Conservation (phyloP, 768 basidiomycete genomes). For the Tricholoma saponaceum region DNA sequence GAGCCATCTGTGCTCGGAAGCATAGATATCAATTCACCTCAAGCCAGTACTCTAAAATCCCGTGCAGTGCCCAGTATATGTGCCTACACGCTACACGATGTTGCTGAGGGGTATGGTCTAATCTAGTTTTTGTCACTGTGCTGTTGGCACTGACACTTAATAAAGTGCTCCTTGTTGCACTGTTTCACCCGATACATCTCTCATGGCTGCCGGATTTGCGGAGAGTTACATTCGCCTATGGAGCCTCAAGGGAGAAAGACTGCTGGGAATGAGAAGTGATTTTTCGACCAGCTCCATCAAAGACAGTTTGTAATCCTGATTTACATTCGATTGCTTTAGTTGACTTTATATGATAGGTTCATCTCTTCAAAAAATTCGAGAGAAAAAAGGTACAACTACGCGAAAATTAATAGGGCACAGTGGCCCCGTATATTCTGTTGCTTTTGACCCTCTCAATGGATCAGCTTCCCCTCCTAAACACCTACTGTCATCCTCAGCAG, state of each 20-base stretch:
- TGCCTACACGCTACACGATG: slow-evolving; percentile 91
- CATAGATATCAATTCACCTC: slow-evolving; percentile 55
- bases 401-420: slow-evolving; percentile 98
- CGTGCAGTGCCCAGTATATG: slow-evolving; percentile 89
- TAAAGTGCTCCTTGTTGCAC: slow-evolving; percentile 76
- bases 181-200: slow-evolving; percentile 86
- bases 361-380: slow-evolving; percentile 61
- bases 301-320: slow-evolving; percentile 51
- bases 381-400: slow-evolving; percentile 79
- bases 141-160: slow-evolving; percentile 4
- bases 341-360: slow-evolving; percentile 35
- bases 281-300: slow-evolving; percentile 61
- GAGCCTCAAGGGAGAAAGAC: slow-evolving; percentile 89
- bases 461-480: slow-evolving; percentile 83
- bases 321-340: not conserved
- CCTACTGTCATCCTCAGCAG: slow-evolving; percentile 89
- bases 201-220: slow-evolving; percentile 93
- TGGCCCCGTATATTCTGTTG: slow-evolving; percentile 91
- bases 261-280: slow-evolving; percentile 75
- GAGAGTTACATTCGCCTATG: slow-evolving; percentile 95
- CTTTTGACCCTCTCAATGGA: slow-evolving; percentile 89
- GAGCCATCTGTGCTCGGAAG: slow-evolving; percentile 67
- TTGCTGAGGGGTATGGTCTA: slow-evolving; percentile 80
- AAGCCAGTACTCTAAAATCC: slow-evolving; percentile 51
- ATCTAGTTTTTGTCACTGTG: not conserved